These are phyloP conservation scores for Vicia sativa DNA, from an alignment of 306 rosid species.

Conservation along the genomic window DNA sequence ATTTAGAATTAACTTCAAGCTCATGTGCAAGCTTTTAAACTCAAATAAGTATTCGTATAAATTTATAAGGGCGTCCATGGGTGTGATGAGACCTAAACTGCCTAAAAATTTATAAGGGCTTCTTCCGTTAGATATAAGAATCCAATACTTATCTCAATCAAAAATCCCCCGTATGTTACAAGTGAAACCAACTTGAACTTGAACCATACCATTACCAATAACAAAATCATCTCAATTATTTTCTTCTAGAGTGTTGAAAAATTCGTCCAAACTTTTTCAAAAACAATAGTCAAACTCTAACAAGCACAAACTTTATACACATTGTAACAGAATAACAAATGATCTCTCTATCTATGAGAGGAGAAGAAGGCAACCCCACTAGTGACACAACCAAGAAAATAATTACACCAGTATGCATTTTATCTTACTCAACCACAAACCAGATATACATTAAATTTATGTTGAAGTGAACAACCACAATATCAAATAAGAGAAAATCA, in stretches of 20 bases:
- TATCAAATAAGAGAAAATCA: neutral
- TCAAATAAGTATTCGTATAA: neutral
- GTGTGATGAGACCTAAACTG: too few relatives aligned
- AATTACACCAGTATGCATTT: neutral
- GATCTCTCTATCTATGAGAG: neutral
- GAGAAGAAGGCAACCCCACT: neutral
- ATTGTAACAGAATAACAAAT: neutral
- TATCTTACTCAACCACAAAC: conserved; percentile 2
- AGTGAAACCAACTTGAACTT: neutral
- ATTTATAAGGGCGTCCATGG: too few relatives aligned
- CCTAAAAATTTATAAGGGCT: neutral
- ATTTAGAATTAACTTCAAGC: neutral
- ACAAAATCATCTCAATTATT: neutral
- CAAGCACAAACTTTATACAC: neutral
- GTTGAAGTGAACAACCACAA: neutral
- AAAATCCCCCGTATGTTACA: neutral
- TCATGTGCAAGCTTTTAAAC: neutral
- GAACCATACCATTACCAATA: neutral
- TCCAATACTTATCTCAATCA: neutral
- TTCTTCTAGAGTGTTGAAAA: neutral
- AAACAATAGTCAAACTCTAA: neutral
- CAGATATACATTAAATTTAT: neutral
- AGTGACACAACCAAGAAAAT: neutral
- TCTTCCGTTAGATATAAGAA: neutral
- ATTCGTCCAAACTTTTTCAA: neutral